These are phyloP conservation scores for Graphilbum ipis-grandicollis DNA, from an alignment of 2,329 filamentous ascomycete genomes.

Conservation along the genomic window DNA sequence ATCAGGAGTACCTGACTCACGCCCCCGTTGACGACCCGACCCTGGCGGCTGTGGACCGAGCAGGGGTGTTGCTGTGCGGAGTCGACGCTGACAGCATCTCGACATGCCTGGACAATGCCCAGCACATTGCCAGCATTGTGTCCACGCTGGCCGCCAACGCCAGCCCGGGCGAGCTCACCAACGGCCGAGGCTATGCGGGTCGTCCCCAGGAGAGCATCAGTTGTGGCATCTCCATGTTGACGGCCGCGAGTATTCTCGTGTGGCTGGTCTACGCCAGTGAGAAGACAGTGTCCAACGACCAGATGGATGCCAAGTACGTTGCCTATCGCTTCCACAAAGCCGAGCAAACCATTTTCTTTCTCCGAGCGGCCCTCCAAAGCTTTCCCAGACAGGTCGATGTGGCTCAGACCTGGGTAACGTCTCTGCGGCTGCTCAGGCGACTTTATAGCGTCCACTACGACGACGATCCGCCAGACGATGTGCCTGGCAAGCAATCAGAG, in stretches of 20 bases:
- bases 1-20: constrained; percentile 5
- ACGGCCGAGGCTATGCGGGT: background rate
- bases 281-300: background rate
- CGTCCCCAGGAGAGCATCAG: background rate
- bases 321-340: too few relatives aligned
- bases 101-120: too few relatives aligned
- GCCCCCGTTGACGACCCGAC: background rate
- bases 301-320: too few relatives aligned
- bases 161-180: too few relatives aligned
- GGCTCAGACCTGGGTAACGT: background rate
- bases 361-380: background rate
- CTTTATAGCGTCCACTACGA: background rate
- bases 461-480: background rate
- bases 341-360: background rate
- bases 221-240: background rate
- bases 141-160: too few relatives aligned
- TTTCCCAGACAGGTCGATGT: background rate
- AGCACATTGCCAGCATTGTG: too few relatives aligned
- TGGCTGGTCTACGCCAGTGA: background rate
- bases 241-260: background rate
- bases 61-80: background rate
- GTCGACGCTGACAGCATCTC: too few relatives aligned
- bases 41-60: background rate
- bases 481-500: too few relatives aligned
- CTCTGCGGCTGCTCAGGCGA: background rate